Evolutionary conservation across 2,329 filamentous ascomycete species (phyloP).

Genomic region (Stagonosporopsis chrysanthemi): DNA sequence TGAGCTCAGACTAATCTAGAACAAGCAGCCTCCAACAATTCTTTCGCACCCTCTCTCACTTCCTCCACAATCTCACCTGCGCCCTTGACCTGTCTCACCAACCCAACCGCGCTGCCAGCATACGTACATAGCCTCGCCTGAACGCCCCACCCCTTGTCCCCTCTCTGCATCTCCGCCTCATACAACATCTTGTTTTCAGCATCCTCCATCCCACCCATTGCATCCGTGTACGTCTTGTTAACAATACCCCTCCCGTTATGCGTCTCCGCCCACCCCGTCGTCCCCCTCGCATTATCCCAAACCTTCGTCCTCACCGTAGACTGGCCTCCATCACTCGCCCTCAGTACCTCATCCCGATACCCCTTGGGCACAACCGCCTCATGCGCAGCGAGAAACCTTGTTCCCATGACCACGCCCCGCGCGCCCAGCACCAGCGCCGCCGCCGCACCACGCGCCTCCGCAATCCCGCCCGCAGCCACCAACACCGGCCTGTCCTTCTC

Average conservation of each 20-base stretch:
- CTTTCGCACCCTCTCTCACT: slow-evolving; percentile 51
- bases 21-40: slow-evolving; percentile 32
- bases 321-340: slow-evolving; percentile 59
- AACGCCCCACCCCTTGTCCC: slow-evolving; percentile 61
- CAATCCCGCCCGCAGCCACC: slow-evolving; percentile 66
- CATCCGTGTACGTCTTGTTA: slow-evolving; percentile 61
- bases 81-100: slow-evolving; percentile 59
- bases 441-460: slow-evolving; percentile 64
- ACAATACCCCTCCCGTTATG: slow-evolving; percentile 67
- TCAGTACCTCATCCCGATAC: slow-evolving; percentile 57
- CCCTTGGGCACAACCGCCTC: slow-evolving; percentile 58
- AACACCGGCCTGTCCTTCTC: slow-evolving; percentile 50
- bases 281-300: slow-evolving; percentile 64
- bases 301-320: slow-evolving; percentile 60
- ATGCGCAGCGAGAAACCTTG: slow-evolving; percentile 65
- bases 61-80: slow-evolving; percentile 63
- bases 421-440: slow-evolving; percentile 64
- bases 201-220: slow-evolving; percentile 49
- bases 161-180: slow-evolving; percentile 58
- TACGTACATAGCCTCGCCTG: slow-evolving; percentile 66
- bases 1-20: background rate
- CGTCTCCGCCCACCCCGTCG: slow-evolving; percentile 63
- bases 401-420: slow-evolving; percentile 67
- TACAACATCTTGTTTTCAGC: slow-evolving; percentile 56
- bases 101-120: slow-evolving; percentile 67